A percentile compares a stretch with the other conserved stretches of the same genome.
phyloP scores from a whole-genome alignment of 2,329 filamentous ascomycete species.

The Neofusicoccum kwambonambiense region DNA sequence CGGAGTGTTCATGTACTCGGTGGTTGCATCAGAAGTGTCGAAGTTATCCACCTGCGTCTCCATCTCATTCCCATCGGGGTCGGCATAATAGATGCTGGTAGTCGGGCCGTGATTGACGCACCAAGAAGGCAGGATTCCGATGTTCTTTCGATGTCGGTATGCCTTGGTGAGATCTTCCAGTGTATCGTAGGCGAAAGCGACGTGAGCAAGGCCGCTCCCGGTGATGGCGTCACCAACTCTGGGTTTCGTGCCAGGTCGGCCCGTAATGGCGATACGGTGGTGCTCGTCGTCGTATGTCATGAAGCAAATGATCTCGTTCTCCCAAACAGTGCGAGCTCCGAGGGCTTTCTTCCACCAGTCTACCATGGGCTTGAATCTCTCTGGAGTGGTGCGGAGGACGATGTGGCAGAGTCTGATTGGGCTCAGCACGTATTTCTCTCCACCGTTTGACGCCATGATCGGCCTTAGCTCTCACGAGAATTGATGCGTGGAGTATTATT shows the following conservation, averaged over 20 bases:
- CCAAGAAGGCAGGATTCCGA: constrained; percentile 43
- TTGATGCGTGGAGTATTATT: background rate
- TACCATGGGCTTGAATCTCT: constrained; percentile 31
- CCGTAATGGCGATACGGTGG: constrained; percentile 46
- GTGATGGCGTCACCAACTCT: background rate
- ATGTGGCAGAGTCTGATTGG: constrained; percentile 22
- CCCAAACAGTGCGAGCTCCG: constrained; percentile 30
- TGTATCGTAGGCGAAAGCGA: constrained; percentile 43
- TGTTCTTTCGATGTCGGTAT: constrained; percentile 38
- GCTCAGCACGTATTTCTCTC: background rate
- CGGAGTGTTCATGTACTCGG: constrained; percentile 38
- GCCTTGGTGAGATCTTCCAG: constrained; percentile 37
- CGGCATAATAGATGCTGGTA: constrained; percentile 49
- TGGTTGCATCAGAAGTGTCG: constrained; percentile 30
- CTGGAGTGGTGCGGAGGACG: constrained; percentile 26
- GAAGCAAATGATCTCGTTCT: constrained; percentile 32
- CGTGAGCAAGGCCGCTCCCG: constrained; percentile 38
- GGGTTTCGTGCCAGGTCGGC: background rate
- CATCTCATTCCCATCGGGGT: constrained; percentile 50
- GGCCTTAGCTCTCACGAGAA: background rate
- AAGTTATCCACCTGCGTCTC: constrained; percentile 46
- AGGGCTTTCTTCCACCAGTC: constrained; percentile 42
- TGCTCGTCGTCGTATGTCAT: constrained; percentile 50
- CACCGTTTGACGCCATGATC: background rate
- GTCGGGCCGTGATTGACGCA: constrained; percentile 50